phyloP scores from a whole-genome alignment of 2,329 filamentous ascomycete genomes.

The Talaromyces sp. region DNA sequence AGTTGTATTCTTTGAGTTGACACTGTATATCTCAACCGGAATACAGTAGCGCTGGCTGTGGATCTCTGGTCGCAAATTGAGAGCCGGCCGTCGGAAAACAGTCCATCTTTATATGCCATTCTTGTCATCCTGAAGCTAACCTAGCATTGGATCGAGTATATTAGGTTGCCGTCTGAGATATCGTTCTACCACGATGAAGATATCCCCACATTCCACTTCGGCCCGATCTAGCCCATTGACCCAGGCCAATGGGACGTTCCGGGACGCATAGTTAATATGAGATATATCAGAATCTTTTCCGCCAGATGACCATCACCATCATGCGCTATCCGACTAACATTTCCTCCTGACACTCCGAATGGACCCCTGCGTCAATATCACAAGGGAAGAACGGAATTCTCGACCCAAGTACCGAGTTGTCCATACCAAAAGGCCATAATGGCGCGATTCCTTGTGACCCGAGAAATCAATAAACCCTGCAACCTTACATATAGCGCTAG shows the following conservation, averaged over 20 bases:
- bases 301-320: background rate
- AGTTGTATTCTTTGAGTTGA: background rate
- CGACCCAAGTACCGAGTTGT: background rate
- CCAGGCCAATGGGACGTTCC: background rate
- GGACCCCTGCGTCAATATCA: background rate
- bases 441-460: background rate
- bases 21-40: background rate
- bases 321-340: background rate
- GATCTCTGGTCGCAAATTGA: background rate
- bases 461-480: background rate
- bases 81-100: background rate
- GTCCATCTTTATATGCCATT: background rate
- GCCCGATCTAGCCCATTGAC: background rate
- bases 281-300: background rate
- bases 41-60: background rate
- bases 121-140: background rate
- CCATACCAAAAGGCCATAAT: background rate
- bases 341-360: background rate
- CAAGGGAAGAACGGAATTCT: background rate
- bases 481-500: background rate
- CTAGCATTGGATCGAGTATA: background rate
- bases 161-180: background rate
- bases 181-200: background rate
- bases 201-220: conserved; percentile 5
- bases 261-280: background rate